These are phyloP conservation scores for Collybia sp. DNA, from an alignment of 768 basidiomycete genomes.

Conservation along the genomic window DNA sequence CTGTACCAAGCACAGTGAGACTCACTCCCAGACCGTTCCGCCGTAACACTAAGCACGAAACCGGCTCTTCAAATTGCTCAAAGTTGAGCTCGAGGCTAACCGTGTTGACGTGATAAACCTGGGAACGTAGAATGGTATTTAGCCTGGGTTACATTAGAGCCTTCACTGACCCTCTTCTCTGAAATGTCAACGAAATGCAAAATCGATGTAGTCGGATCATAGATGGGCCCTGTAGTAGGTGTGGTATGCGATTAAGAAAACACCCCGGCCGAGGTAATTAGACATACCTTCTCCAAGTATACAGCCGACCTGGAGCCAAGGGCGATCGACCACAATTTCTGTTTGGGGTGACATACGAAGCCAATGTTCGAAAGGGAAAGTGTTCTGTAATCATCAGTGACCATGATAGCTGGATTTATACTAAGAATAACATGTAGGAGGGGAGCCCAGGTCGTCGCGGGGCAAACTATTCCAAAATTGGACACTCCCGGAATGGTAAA, in stretches of 20 bases:
- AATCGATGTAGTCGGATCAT: slow-evolving; percentile 45
- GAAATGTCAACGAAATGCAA: slow-evolving; percentile 70
- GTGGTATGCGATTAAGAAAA: slow-evolving; percentile 13
- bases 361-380: neutral
- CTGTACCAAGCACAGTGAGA: neutral
- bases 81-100: slow-evolving; percentile 30
- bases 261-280: slow-evolving; percentile 7
- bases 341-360: slow-evolving; percentile 10
- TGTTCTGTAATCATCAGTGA: slow-evolving; percentile 1
- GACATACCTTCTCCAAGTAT: slow-evolving; percentile 57
- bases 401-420: slow-evolving; percentile 15
- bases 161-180: slow-evolving; percentile 39
- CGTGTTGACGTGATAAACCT: slow-evolving; percentile 53
- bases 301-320: slow-evolving; percentile 50
- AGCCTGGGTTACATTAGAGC: neutral
- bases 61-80: slow-evolving; percentile 49
- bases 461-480: slow-evolving; percentile 21
- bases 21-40: slow-evolving; percentile 40
- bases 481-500: slow-evolving; percentile 11
- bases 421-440: slow-evolving; percentile 11
- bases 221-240: slow-evolving; percentile 47
- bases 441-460: slow-evolving; percentile 13
- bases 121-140: slow-evolving; percentile 1
- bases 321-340: slow-evolving; percentile 35
- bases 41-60: slow-evolving; percentile 57